A percentile compares a stretch with the other conserved stretches of the same genome.
Conservation (phyloP, 805 yeast genomes). For the Kuraishia piskuri region DNA sequence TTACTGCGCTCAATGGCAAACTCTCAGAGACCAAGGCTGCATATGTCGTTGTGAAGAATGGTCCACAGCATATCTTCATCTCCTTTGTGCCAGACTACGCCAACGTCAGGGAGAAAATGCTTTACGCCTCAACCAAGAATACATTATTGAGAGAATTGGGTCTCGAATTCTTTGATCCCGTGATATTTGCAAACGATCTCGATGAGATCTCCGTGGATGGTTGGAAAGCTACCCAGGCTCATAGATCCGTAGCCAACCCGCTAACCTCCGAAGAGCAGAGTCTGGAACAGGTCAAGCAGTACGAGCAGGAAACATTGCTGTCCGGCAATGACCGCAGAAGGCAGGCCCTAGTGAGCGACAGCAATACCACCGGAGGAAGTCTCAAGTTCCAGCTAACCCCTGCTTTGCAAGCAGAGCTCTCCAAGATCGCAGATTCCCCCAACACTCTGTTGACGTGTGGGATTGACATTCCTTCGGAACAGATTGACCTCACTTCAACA, state of each 20-base stretch:
- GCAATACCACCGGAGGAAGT: constrained; percentile 2
- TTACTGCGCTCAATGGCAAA: constrained; percentile 18
- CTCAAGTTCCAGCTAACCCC: constrained; percentile 7
- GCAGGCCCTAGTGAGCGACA: constrained; percentile 14
- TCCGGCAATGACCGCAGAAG: constrained; percentile 7
- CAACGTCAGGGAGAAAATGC: constrained; percentile 78
- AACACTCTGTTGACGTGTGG: not conserved
- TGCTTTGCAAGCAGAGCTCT: constrained; percentile 3
- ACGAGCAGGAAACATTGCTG: constrained; percentile 27
- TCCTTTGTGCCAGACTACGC: constrained; percentile 85
- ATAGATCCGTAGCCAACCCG: constrained; percentile 32
- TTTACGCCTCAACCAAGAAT: constrained; percentile 86
- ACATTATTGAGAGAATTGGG: constrained; percentile 73
- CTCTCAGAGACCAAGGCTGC: constrained; percentile 32
- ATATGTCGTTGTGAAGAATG: constrained; percentile 40
- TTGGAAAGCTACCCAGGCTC: constrained; percentile 31
- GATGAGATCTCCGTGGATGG: constrained; percentile 45
- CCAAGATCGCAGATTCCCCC: constrained; percentile 8
- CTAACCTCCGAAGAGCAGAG: constrained; percentile 53
- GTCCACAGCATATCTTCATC: constrained; percentile 44
- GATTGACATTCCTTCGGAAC: constrained; percentile 36
- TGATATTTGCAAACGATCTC: constrained; percentile 46
- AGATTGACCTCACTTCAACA: constrained; percentile 26
- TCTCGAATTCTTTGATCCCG: constrained; percentile 36
- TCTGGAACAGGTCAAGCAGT: constrained; percentile 33